phyloP scores from a whole-genome alignment of 1,139 yeast species.

The Zygoascus meyerae region DNA sequence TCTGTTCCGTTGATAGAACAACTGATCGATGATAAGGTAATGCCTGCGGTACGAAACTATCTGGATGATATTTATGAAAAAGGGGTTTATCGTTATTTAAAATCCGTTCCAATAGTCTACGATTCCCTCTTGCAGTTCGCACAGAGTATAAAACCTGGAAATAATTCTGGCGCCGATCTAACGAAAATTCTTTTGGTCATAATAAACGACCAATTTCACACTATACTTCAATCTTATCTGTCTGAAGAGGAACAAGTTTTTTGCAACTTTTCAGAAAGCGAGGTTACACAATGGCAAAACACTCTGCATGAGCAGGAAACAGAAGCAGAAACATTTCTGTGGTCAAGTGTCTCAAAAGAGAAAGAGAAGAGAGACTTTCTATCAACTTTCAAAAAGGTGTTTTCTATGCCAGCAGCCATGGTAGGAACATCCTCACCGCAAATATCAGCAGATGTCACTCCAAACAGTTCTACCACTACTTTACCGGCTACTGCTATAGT shows the following conservation, averaged over 20 bases:
- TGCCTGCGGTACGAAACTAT: slow-evolving; percentile 29
- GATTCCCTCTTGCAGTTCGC: slow-evolving; percentile 21
- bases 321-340: slow-evolving; percentile 37
- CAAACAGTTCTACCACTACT: slow-evolving; percentile 13
- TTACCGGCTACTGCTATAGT: slow-evolving; percentile 11
- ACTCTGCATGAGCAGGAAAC: slow-evolving; percentile 34
- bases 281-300: slow-evolving; percentile 34
- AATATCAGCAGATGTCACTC: slow-evolving; percentile 2
- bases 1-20: slow-evolving; percentile 30
- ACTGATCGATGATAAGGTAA: slow-evolving; percentile 35
- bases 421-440: slow-evolving; percentile 16
- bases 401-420: slow-evolving; percentile 35
- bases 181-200: slow-evolving; percentile 34
- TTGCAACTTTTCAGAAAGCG: slow-evolving; percentile 28
- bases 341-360: slow-evolving; percentile 40
- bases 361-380: slow-evolving; percentile 46
- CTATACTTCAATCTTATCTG: slow-evolving; percentile 37
- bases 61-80: slow-evolving; percentile 18
- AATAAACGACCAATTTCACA: slow-evolving; percentile 46
- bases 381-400: slow-evolving; percentile 47
- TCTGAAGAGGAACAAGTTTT: slow-evolving; percentile 38
- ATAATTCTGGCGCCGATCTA: slow-evolving; percentile 32
- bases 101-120: slow-evolving; percentile 24
- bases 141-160: slow-evolving; percentile 27
- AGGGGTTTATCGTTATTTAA: slow-evolving; percentile 18